Percentiles rank a stretch among this genome's conserved stretches.
Conservation (phyloP, 495 filamentous ascomycete genomes). For the Penicillium diatomitis region DNA sequence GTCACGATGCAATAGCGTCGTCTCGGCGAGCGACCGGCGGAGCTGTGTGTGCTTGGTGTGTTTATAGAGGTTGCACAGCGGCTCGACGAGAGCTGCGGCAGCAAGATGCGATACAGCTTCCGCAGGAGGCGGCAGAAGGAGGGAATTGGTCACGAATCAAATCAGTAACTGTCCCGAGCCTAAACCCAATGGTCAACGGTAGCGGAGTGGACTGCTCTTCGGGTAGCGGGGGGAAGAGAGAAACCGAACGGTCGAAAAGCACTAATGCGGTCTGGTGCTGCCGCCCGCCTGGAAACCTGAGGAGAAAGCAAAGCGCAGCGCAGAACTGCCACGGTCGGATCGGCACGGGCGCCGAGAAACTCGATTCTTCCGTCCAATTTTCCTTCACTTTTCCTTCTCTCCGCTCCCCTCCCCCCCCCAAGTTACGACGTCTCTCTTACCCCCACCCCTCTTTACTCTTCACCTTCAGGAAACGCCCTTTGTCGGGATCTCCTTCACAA, state of each 20-base stretch:
- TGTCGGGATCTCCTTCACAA: slow-evolving; percentile 31
- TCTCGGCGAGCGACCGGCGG: too few species aligned
- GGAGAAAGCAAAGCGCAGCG: too few species aligned
- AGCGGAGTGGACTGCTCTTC: slow-evolving; percentile 11
- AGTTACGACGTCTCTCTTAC: slow-evolving; percentile 9
- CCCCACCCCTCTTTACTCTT: slow-evolving; percentile 18
- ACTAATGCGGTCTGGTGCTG: slow-evolving; percentile 20
- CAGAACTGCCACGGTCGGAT: slow-evolving; percentile 24
- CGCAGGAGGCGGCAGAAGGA: slow-evolving; percentile 3
- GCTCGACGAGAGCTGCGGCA: too few species aligned
- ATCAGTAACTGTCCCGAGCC: slow-evolving; percentile 5
- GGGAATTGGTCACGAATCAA: background rate
- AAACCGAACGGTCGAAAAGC: slow-evolving; percentile 2
- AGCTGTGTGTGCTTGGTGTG: too few species aligned
- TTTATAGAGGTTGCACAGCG: too few species aligned
- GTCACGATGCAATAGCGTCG: too few species aligned
- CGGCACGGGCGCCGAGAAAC: slow-evolving; percentile 31
- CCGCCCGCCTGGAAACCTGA: too few species aligned
- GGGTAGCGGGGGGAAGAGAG: slow-evolving; percentile 15
- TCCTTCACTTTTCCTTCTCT: slow-evolving; percentile 16
- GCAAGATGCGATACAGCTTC: background rate
- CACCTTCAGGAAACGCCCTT: slow-evolving; percentile 12
- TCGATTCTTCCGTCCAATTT: slow-evolving; percentile 20
- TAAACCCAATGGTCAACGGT: background rate
- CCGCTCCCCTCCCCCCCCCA: too few species aligned